phyloP scores from a whole-genome alignment of 208 protist genomes.

The Acanthamoeba healyi region DNA sequence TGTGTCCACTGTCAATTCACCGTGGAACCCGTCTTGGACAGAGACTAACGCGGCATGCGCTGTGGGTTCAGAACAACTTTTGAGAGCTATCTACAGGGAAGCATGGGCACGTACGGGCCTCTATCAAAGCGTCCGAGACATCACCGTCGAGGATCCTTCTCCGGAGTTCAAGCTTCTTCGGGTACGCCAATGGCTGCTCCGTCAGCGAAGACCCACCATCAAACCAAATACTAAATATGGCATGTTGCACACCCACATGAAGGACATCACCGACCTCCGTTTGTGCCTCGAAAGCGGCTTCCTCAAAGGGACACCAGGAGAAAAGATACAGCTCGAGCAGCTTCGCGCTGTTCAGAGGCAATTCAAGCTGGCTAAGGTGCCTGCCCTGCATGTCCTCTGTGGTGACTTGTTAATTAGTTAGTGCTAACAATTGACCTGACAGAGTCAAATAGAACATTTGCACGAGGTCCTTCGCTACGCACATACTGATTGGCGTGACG shows the following conservation, averaged over 20 bases:
- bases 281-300: not conserved
- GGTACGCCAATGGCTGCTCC: no score
- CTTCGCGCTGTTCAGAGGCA: not conserved
- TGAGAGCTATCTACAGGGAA: not conserved
- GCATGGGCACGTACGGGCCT: not conserved
- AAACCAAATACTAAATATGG: no score
- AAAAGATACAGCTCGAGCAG: not conserved
- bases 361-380: not conserved
- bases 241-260: not conserved
- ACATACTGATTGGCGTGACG: not conserved
- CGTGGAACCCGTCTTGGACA: not conserved
- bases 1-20: not conserved
- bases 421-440: no score
- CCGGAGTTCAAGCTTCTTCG: constrained; percentile 8
- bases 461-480: not conserved
- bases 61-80: not conserved
- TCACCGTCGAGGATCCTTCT: constrained; percentile 30
- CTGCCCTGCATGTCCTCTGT: not conserved
- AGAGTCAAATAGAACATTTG: constrained; percentile 25
- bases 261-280: constrained; percentile 1
- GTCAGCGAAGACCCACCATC: no score
- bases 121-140: not conserved
- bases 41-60: not conserved
- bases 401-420: not conserved
- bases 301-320: not conserved